Base-by-base conservation (phyloP, 1,284 basidiomycete species). In the Veloboletus limbatus region DNA sequence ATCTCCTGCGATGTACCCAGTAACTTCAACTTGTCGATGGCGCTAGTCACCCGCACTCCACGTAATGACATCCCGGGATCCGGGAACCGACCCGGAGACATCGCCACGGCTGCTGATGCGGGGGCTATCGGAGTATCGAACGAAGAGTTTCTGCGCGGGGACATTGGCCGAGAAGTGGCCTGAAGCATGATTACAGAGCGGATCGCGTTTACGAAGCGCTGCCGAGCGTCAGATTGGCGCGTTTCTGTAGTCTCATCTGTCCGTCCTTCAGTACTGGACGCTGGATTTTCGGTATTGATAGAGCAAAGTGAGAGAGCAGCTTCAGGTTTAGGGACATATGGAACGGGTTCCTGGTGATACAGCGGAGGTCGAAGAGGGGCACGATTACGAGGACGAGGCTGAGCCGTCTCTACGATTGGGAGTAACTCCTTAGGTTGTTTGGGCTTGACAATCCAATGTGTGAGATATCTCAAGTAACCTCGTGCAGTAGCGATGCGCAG, bases 11-110 rank as follows among this genome's bases (percentile, higher is more conserved):
- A 79, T 14, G 76, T 67, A 46, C 74, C 73, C 54, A 88, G 56
- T 30, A 66, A 69, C 53, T 73, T 75, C 49, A 90, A 59, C 53
- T 76, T 81, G 11, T 83, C 82, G 14, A 77, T 72, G 34, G 88
- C 67, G 10, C 64, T 64, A 7, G 78, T 71, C 5, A 86, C 69
- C 14, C 83, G 74, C 40, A 78, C 80, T 26, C 71, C 72, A 37
- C 76, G 61, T 24, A 79, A 62, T 37, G 74, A 68, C 43, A 73
- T 59, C 18, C 71, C 66, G 31, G 72, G 66, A 18, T 72, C 68
- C 22, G 61, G 63, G 35, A 55, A 58, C 60, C 37, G 78, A 72
- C 10, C 50, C 5, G 62, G 65, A 0, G 66, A 65, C 62, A 68
- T 68, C 0, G 48, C 30, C 36, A 54, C 2, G 3, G 45, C 56